Evolutionary conservation across 768 basidiomycete genomes (phyloP).

Genomic region (Calocybe indica): DNA sequence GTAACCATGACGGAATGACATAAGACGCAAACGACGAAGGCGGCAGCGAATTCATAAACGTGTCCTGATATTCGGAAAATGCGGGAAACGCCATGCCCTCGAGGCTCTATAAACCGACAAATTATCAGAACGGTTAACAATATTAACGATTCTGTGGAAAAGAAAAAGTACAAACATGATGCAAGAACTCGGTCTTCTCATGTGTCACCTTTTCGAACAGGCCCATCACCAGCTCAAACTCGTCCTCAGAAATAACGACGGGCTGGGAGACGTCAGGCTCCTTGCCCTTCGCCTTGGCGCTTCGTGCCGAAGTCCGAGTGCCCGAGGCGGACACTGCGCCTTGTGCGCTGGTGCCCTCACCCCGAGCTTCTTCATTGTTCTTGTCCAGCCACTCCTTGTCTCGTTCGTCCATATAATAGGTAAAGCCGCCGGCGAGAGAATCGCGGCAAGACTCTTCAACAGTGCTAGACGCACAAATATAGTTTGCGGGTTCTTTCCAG

Average conservation of each 20-base stretch:
- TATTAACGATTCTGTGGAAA: not conserved
- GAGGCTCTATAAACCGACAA: constrained; percentile 36
- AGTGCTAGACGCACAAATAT: constrained; percentile 78
- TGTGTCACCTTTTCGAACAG: constrained; percentile 89
- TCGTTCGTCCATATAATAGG: constrained; percentile 93
- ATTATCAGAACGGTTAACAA: constrained; percentile 2
- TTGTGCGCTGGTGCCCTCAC: constrained; percentile 79
- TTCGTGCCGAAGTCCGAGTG: constrained; percentile 53
- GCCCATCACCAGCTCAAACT: constrained; percentile 95
- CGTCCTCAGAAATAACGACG: constrained; percentile 77
- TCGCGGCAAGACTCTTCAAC: constrained; percentile 68
- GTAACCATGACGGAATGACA: constrained; percentile 62
- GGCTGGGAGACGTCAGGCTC: constrained; percentile 66
- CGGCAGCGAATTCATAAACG: constrained; percentile 54
- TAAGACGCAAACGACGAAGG: constrained; percentile 66
- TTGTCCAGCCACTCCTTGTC: constrained; percentile 93
- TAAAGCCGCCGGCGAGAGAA: constrained; percentile 68
- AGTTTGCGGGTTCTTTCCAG: constrained; percentile 76
- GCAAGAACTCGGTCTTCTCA: constrained; percentile 83
- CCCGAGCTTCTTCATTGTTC: constrained; percentile 82
- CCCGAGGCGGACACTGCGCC: constrained; percentile 53
- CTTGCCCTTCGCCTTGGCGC: constrained; percentile 80
- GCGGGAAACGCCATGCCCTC: constrained; percentile 67
- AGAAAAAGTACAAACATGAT: constrained; percentile 58
- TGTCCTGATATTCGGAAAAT: constrained; percentile 68